Percentiles rank a stretch among this genome's conserved stretches.
Evolutionary conservation across 495 filamentous ascomycete species (phyloP).

Genomic region (Acidiella bohemica): DNA sequence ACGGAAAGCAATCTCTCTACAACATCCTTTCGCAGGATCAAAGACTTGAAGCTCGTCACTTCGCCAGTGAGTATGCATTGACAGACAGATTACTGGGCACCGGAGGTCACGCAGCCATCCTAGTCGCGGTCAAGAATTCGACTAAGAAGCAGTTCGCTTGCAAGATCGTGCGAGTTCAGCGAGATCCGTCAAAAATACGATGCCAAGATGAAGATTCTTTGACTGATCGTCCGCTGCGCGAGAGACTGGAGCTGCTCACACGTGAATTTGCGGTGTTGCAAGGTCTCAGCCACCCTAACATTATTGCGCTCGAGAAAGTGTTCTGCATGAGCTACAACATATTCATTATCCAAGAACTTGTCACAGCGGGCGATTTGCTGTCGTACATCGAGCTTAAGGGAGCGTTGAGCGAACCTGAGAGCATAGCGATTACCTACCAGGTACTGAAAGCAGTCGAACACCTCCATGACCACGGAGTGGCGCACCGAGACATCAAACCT

Average conservation of each 20-base stretch:
- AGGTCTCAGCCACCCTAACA: constrained; percentile 34
- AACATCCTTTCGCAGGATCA: constrained; percentile 14
- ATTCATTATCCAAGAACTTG: constrained; percentile 32
- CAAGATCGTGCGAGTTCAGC: constrained; percentile 28
- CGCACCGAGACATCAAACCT: constrained; percentile 57
- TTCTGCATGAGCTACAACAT: constrained; percentile 28
- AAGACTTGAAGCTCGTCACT: too few species aligned
- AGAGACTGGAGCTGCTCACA: constrained; percentile 12
- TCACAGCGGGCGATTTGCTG: constrained; percentile 52
- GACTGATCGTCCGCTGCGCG: not conserved
- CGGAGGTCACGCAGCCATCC: constrained; percentile 28
- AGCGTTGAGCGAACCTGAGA: constrained; percentile 38
- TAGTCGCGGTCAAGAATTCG: constrained; percentile 22
- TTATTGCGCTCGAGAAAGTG: constrained; percentile 33
- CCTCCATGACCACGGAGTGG: constrained; percentile 42
- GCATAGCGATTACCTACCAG: constrained; percentile 44
- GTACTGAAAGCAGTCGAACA: constrained; percentile 47
- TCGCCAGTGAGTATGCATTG: too few species aligned
- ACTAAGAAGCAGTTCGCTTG: constrained; percentile 30
- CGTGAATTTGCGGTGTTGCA: constrained; percentile 30
- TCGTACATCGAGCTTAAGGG: constrained; percentile 43
- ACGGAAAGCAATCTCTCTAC: constrained; percentile 7
- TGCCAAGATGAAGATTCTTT: not conserved
- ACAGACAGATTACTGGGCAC: constrained; percentile 24
- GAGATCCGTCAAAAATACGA: not conserved